phyloP scores from a whole-genome alignment of 1,139 yeast genomes.

The Scheffersomyces lignicola region DNA sequence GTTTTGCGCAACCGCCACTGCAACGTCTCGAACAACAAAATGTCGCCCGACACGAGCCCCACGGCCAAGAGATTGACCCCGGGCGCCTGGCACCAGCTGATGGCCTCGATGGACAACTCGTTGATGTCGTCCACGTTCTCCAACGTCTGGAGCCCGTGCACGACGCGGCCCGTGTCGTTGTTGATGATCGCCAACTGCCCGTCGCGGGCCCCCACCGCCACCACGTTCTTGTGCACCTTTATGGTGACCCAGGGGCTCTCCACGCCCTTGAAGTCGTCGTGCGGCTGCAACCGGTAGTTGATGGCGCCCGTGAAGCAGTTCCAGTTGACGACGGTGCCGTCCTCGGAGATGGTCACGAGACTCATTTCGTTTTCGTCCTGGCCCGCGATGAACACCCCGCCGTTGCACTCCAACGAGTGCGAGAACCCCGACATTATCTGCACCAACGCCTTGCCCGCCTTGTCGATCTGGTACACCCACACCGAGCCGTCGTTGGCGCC shows the following conservation, averaged over 20 bases:
- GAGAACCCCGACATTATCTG: slow-evolving; percentile 80
- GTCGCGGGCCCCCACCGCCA: slow-evolving; percentile 82
- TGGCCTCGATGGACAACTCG: slow-evolving; percentile 82
- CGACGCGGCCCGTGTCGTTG: slow-evolving; percentile 67
- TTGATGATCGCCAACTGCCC: slow-evolving; percentile 80
- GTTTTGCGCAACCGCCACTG: slow-evolving; percentile 85
- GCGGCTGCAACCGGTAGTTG: slow-evolving; percentile 62
- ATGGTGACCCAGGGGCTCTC: slow-evolving; percentile 88
- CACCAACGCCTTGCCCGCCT: slow-evolving; percentile 50
- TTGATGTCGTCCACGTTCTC: slow-evolving; percentile 63
- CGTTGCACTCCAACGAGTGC: slow-evolving; percentile 77
- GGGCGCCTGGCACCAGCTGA: slow-evolving; percentile 72
- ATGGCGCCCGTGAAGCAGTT: slow-evolving; percentile 78
- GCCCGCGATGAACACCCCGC: slow-evolving; percentile 69
- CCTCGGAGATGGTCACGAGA: slow-evolving; percentile 81
- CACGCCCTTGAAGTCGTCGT: slow-evolving; percentile 63
- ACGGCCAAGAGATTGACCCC: slow-evolving; percentile 66
- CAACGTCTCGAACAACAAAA: slow-evolving; percentile 75
- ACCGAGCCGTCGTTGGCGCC: slow-evolving; percentile 94
- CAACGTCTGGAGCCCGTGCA: slow-evolving; percentile 64
- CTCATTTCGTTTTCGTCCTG: slow-evolving; percentile 61
- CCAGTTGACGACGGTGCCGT: slow-evolving; percentile 86
- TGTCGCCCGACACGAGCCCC: slow-evolving; percentile 87
- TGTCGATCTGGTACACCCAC: slow-evolving; percentile 84
- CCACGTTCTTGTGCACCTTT: slow-evolving; percentile 44